Evolutionary conservation across 1,284 basidiomycete genomes (phyloP), one percentile per base, ranked within the genome.

Genomic region (Papiliotrema nemorosa): DNA sequence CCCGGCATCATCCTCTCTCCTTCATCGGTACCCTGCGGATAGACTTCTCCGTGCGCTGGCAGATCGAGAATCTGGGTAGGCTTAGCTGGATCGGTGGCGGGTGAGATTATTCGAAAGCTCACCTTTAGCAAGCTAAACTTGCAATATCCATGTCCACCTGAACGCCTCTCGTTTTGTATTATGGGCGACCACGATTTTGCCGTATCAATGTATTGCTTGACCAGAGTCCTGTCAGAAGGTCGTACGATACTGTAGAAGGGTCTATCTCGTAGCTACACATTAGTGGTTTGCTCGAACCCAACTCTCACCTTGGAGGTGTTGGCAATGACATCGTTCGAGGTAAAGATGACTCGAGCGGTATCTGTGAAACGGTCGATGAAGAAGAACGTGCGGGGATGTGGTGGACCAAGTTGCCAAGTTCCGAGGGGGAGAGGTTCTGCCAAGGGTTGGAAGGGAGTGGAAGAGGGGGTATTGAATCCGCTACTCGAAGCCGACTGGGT

Each of bases 281-380:
- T 36, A 47, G 18, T 29, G 36, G 24, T 13, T 1, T 12, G 12
- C 29, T 25, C 41, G 29, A 31, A 9, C 20, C 12, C 13, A 36
- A 9, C 4, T 61, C 63, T 57, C 48, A 66, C 67, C 9, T 44
- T 49, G 13, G 45, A 42, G 10, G 56, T 59, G 18, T 60, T 56
- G 21, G 66, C 42, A 25, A 71, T 56, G 5, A 68, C 47, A n/a
- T 67, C 62, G 49, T 73, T 73, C 31, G 61, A 66, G 31, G 60
- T 60, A 48, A 63, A 70, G 43, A 62, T 62, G 27, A 73, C 60
- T 2, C 63, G 54, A 13, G 53, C 54, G 12, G 63, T 60, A 36
- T 68, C 62, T 1, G 67, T 70, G 43, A 73, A 73, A 16, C 70
- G 40, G 45, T 73, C 66, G 2, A 73, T 35, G 21, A 71, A 58